phyloP scores from a whole-genome alignment of 495 filamentous ascomycete genomes.

The Jackrogersella multiformis region DNA sequence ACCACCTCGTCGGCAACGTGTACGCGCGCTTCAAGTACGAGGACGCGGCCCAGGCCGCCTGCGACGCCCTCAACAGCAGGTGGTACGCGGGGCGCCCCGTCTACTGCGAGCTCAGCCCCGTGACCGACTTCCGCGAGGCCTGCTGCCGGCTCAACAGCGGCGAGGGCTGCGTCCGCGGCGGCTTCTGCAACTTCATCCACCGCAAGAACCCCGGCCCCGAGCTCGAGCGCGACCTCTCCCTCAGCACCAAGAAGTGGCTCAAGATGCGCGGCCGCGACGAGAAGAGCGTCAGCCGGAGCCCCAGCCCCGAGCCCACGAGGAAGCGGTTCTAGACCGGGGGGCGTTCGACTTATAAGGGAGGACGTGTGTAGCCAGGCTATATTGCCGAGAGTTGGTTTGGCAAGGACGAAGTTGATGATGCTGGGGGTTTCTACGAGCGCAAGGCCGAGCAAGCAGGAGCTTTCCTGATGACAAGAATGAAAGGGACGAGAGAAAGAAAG shows the following conservation, averaged over 20 bases:
- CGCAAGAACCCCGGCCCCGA: slow-evolving; percentile 91
- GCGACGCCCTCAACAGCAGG: slow-evolving; percentile 90
- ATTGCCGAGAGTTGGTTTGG: no score
- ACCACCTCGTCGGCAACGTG: slow-evolving; percentile 98
- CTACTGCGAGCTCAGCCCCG: slow-evolving; percentile 96
- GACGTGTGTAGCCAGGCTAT: no score
- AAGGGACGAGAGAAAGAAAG: no score
- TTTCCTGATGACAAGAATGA: no score
- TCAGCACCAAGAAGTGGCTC: slow-evolving; percentile 96
- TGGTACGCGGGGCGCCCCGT: slow-evolving; percentile 98
- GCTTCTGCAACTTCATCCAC: slow-evolving; percentile 99
- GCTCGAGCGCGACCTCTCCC: slow-evolving; percentile 85
- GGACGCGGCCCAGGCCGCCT: slow-evolving; percentile 90
- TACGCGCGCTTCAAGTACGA: slow-evolving; percentile 99
- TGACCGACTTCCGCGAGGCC: slow-evolving; percentile 98
- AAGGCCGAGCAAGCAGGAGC: no score
- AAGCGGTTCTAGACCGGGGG: slow-evolving; percentile 63
- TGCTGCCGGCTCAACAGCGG: slow-evolving; percentile 95
- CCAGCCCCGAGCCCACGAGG: slow-evolving; percentile 79
- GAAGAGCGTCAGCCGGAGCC: slow-evolving; percentile 78
- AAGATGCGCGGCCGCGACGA: slow-evolving; percentile 85
- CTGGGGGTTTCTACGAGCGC: no score
- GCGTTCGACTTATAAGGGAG: no score
- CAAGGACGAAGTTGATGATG: no score
- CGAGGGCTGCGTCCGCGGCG: slow-evolving; percentile 94